phyloP scores from a whole-genome alignment of 345 rosid species.

The Viola odorata region DNA sequence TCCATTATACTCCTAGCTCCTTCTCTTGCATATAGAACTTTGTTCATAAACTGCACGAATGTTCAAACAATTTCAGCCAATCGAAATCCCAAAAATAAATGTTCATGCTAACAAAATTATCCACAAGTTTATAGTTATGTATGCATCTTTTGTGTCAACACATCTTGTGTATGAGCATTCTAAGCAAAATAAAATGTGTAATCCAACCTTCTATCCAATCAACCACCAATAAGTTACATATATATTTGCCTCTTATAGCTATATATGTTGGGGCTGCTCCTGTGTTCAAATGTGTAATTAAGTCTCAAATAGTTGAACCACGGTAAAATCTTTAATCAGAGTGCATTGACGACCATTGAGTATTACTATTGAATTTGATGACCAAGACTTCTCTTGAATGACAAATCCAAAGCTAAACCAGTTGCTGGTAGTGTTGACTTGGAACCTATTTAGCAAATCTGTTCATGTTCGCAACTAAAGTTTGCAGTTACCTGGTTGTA shows the following conservation, averaged over 20 bases:
- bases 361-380: no score
- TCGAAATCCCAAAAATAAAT: background rate
- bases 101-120: background rate
- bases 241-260: background rate
- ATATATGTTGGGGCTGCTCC: background rate
- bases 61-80: conserved; percentile 7
- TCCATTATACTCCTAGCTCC: conserved; percentile 88
- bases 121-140: no score
- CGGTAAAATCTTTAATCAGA: background rate
- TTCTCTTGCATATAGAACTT: conserved; percentile 79
- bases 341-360: background rate
- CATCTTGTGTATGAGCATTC: no score
- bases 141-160: no score
- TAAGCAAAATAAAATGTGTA: no score
- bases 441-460: no score
- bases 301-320: background rate
- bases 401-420: no score
- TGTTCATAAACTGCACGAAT: conserved; percentile 64
- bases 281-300: background rate
- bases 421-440: no score
- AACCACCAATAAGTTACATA: no score
- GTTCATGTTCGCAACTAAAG: no score
- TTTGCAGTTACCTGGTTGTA: conserved; percentile 52
- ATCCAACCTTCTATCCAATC: no score
- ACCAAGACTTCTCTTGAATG: no score